phyloP scores from a whole-genome alignment of 495 filamentous ascomycete species.

The Pseudevernia furfuracea region DNA sequence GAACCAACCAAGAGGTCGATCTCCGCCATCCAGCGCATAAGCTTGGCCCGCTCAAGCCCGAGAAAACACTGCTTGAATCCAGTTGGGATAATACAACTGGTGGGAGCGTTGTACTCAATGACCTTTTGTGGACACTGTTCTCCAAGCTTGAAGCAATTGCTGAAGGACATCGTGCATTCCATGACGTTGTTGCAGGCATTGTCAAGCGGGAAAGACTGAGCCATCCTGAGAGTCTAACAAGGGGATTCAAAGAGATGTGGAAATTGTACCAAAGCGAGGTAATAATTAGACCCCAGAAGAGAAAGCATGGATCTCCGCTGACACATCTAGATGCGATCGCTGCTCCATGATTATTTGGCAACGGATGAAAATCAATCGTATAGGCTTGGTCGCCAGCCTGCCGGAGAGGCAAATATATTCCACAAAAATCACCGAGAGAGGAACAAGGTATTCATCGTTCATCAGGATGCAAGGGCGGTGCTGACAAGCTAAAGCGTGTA shows the following conservation, averaged over 20 bases:
- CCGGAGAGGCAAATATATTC: slow-evolving; percentile 48
- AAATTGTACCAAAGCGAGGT: slow-evolving; percentile 78
- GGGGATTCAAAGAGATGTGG: slow-evolving; percentile 90
- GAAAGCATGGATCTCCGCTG: slow-evolving; percentile 29
- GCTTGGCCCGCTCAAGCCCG: slow-evolving; percentile 45
- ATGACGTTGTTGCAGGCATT: slow-evolving; percentile 80
- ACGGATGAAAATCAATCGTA: slow-evolving; percentile 69
- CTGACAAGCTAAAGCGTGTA: slow-evolving; percentile 49
- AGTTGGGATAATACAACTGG: slow-evolving; percentile 61
- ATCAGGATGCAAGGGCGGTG: not conserved
- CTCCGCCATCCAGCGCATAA: slow-evolving; percentile 70
- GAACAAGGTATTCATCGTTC: slow-evolving; percentile 42
- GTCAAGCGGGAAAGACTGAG: slow-evolving; percentile 62
- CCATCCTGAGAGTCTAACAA: slow-evolving; percentile 50
- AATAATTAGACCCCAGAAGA: slow-evolving; percentile 19
- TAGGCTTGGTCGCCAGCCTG: slow-evolving; percentile 40
- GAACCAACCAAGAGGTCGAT: slow-evolving; percentile 88
- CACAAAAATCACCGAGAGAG: slow-evolving; percentile 58
- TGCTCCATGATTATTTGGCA: slow-evolving; percentile 93
- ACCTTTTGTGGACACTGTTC: slow-evolving; percentile 85
- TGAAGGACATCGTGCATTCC: slow-evolving; percentile 87
- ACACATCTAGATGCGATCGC: slow-evolving; percentile 67
- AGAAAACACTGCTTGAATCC: slow-evolving; percentile 41
- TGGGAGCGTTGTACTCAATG: slow-evolving; percentile 73
- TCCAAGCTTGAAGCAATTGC: slow-evolving; percentile 95